Evolutionary conservation across 169 alveolate genomes (phyloP).

Genomic region (Eimeria falciformis): DNA sequence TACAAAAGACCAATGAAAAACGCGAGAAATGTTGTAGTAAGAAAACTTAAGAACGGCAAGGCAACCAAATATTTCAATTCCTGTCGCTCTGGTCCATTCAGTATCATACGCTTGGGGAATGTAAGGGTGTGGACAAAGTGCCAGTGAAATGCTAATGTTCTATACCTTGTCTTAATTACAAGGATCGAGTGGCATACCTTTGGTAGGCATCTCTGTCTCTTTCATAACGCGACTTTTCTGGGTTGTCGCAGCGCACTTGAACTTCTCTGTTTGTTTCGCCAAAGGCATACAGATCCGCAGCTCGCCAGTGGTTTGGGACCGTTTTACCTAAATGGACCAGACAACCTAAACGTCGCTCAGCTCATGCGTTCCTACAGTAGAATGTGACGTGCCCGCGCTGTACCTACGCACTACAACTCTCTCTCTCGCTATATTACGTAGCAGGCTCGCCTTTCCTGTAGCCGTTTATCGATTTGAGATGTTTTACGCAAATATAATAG

Average conservation of each 20-base stretch:
- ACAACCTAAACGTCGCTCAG: neutral
- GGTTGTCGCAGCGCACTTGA: neutral
- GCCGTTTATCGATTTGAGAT: neutral
- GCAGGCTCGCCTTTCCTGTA: neutral
- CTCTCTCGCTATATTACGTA: neutral
- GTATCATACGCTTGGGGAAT: too few relatives aligned
- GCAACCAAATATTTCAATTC: neutral
- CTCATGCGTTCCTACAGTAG: neutral
- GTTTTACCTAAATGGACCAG: neutral
- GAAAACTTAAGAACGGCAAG: too few relatives aligned
- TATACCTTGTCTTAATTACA: neutral
- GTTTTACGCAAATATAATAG: too few relatives aligned
- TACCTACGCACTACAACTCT: neutral
- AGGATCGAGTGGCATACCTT: neutral
- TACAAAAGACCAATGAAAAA: neutral
- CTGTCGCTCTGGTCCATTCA: too few relatives aligned
- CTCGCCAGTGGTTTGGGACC: constrained; percentile 64
- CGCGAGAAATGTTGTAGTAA: too few relatives aligned
- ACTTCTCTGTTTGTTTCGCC: neutral
- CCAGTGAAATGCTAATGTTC: neutral
- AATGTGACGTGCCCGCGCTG: neutral
- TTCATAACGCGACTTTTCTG: neutral
- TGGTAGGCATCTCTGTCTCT: neutral
- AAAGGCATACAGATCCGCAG: constrained; percentile 49
- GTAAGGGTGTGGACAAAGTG: too few relatives aligned